Evolutionary conservation across 768 basidiomycete genomes (phyloP), one percentile per base, ranked within the genome.

Genomic region (Exidia glandulosa): DNA sequence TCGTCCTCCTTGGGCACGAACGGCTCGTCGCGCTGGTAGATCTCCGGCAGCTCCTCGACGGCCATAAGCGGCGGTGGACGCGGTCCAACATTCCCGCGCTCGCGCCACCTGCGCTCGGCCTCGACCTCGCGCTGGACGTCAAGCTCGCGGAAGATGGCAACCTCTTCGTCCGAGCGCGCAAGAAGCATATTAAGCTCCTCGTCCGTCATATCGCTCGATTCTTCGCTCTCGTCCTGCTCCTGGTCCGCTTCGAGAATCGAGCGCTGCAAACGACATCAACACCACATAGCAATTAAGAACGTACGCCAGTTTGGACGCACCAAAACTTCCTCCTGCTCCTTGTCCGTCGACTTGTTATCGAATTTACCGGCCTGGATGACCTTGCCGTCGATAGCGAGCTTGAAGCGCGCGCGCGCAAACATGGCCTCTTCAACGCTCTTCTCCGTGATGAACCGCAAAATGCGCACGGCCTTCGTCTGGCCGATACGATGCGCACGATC

Each of bases 401-500:
- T 99, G 75, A 85, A 90, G 60, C 90, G 84, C 4, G 96, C 96
- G 63, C 94, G 84, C 50, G 91, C 89, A 62, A 97, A 89, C 83
- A 98, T 96, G 3, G 94, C 92, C 74, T 98, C 96, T 74, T 98
- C 96, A 27, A 99, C 93, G 63, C 94, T 95, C 77, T 94, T 93
- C 72, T 96, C 92, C 3, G 95, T 96, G 70, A 99, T 94, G 72
- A 99, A 90, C 63, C 95, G 86, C 64, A 98, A 79, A 63, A 99
- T 98, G 32, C 94, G 85, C 23, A 99, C 96, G 50, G 94, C 90
- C 73, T 94, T 95, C 61, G 96, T 99, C 70, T 99, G 96, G 61
- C 96, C 96, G 67, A 99, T 99, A 81, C 96, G 94, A 80, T 99
- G 95, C 12, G 91, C 92, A 79, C 94, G 92, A 83, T 99, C 95